Conservation (phyloP, 257 asterid genomes). For the Solanum pinnatisectum region DNA sequence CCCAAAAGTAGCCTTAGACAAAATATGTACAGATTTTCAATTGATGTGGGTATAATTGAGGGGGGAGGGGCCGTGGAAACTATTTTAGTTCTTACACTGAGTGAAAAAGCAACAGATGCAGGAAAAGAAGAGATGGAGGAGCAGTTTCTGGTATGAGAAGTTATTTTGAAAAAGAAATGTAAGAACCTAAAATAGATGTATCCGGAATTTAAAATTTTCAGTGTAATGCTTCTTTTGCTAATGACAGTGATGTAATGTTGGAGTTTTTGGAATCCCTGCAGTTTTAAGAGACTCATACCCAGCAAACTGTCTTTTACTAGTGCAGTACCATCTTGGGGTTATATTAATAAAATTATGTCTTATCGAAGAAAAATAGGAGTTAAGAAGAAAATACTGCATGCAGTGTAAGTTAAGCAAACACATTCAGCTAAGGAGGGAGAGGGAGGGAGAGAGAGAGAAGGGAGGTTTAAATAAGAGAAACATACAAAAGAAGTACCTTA, state of each 20-base stretch:
- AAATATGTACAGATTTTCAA: not conserved
- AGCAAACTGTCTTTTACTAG: not conserved
- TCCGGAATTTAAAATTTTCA: not conserved
- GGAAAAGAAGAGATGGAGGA: not conserved
- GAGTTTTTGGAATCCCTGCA: not conserved
- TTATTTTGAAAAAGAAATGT: not conserved
- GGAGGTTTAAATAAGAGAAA: not conserved
- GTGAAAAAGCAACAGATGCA: not conserved
- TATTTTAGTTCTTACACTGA: not conserved
- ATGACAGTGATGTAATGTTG: not conserved
- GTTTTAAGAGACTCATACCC: not conserved
- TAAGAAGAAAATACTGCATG: not conserved
- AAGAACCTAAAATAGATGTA: not conserved
- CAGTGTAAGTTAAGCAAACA: not conserved
- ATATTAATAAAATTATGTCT: not conserved
- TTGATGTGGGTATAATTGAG: not conserved
- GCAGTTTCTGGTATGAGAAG: not conserved
- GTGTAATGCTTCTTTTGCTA: not conserved
- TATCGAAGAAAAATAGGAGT: not conserved
- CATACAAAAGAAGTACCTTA: not conserved
- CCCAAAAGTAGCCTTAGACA: not conserved
- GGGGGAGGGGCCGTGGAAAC: no score
- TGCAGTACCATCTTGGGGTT: not conserved
- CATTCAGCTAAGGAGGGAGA: not conserved
- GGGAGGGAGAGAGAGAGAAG: not conserved